Percentiles rank a stretch among this genome's conserved stretches.
Conservation (phyloP, 108 stramenopile genomes). For the Pseudonitzschia multiseries region DNA sequence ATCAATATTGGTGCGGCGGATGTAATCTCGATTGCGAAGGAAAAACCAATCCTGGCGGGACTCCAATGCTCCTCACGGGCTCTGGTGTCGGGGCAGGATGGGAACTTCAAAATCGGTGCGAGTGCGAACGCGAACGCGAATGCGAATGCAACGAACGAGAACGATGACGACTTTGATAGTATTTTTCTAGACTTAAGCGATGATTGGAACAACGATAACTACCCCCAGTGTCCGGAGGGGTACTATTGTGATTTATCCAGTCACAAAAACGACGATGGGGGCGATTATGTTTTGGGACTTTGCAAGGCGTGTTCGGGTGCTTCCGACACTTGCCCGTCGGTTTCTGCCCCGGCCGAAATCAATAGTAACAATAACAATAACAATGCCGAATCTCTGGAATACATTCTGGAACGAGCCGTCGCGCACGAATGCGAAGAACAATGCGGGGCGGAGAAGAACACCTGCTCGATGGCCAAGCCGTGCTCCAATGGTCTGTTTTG, state of each 20-base stretch:
- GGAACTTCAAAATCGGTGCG: too few relatives aligned
- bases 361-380: too few relatives aligned
- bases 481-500: slow-evolving; percentile 14
- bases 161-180: background rate
- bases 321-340: background rate
- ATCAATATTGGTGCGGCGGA: background rate
- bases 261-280: too few relatives aligned
- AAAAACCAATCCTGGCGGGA: too few relatives aligned
- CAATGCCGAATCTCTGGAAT: background rate
- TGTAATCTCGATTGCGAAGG: background rate
- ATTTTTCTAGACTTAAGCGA: too few relatives aligned
- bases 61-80: slow-evolving; percentile 1
- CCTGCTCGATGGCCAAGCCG: background rate
- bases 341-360: background rate
- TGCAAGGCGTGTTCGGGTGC: background rate
- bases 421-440: background rate
- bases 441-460: background rate
- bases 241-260: slow-evolving; percentile 5
- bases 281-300: background rate
- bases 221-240: background rate
- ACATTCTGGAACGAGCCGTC: background rate
- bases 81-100: background rate
- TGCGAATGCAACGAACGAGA: background rate
- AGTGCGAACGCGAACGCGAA: background rate
- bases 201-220: too few relatives aligned